Evolutionary conservation across 2,329 filamentous ascomycete species (phyloP), one percentile per base, ranked within the genome.

Genomic region (Colletotrichum echinochloae): DNA sequence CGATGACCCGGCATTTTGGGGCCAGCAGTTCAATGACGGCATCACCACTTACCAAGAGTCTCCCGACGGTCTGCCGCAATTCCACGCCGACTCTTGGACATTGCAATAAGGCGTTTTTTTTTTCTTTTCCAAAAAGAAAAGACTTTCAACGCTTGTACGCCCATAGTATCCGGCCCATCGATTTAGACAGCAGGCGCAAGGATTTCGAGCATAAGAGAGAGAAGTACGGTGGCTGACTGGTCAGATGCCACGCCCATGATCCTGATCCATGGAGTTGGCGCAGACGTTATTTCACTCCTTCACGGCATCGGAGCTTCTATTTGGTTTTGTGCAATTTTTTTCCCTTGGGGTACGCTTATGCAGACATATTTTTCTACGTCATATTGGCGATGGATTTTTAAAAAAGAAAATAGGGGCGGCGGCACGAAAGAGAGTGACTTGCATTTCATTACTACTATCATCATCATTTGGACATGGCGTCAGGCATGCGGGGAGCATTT

Each of bases 1-100:
- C 12, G 88, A 90, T 48, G 85, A 88, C 72, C 79, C 83, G 26
- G 80, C 82, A 3, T 83, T 85, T 65, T 87, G 85, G 84, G 82
- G 86, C 77, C 80, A 79, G 46, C 83, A 86, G 60, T 86, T 85
- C 74, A 79, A 80, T 64, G 71, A 74, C 39, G 75, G 75, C 56
- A 64, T 78, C 18, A 71, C 74, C 5, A 74, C 75, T 48, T 74
- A 79, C 71, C 77, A 76, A n/a, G 78, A 81, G 48, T 75, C 76
- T 1, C 73, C 79, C 5, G 80, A 81, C 28, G 65, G 71, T 23
- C 28, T 72, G 60, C 55, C 72, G 16, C 56, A 61, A 37, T 60
- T 72, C 12, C 59, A 60, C 26, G 52, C 65, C 23, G 71, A 73
- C 18, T 49, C 65, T 49, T 73, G 71, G 71, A 69, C 62, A 48